Evolutionary conservation across 1,284 basidiomycete genomes (phyloP).

Genomic region (Fomitopsis palustris): DNA sequence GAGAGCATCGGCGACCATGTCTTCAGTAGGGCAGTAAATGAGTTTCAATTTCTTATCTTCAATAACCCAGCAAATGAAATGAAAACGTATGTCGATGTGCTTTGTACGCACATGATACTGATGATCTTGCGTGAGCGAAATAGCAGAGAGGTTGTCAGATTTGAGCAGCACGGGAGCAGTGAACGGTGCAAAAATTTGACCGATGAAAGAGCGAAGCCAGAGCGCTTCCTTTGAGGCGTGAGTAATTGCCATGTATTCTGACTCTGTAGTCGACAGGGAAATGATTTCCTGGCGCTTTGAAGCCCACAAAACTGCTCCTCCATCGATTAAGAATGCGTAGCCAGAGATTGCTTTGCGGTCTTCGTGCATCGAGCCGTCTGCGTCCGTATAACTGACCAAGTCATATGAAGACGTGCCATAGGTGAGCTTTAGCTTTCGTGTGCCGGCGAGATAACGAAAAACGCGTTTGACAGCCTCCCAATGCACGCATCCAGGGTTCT

Average conservation of each 20-base stretch:
- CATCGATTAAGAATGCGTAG: constrained; percentile 27
- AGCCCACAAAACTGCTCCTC: constrained; percentile 25
- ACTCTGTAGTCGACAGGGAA: constrained; percentile 31
- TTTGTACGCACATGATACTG: constrained; percentile 28
- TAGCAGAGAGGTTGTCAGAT: constrained; percentile 12
- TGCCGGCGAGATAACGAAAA: constrained; percentile 40
- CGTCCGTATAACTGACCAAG: constrained; percentile 35
- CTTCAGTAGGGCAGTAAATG: no score
- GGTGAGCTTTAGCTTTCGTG: constrained; percentile 25
- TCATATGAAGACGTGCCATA: constrained; percentile 18
- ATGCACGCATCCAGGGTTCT: constrained; percentile 25
- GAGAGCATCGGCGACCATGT: no score
- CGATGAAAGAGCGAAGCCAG: constrained; percentile 18
- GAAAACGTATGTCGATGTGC: constrained; percentile 36
- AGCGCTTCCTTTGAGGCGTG: constrained; percentile 17
- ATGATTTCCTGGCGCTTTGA: constrained; percentile 35
- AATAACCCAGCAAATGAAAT: constrained; percentile 25
- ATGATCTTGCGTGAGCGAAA: constrained; percentile 27
- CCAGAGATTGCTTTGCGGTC: constrained; percentile 37
- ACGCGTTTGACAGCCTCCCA: constrained; percentile 37
- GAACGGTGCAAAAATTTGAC: neutral
- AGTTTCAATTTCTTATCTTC: no score
- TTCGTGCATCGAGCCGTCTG: no score
- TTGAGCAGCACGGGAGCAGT: neutral
- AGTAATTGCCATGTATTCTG: no score